Evolutionary conservation across 2,329 filamentous ascomycete genomes (phyloP).

Genomic region (Diaporthe vexans): DNA sequence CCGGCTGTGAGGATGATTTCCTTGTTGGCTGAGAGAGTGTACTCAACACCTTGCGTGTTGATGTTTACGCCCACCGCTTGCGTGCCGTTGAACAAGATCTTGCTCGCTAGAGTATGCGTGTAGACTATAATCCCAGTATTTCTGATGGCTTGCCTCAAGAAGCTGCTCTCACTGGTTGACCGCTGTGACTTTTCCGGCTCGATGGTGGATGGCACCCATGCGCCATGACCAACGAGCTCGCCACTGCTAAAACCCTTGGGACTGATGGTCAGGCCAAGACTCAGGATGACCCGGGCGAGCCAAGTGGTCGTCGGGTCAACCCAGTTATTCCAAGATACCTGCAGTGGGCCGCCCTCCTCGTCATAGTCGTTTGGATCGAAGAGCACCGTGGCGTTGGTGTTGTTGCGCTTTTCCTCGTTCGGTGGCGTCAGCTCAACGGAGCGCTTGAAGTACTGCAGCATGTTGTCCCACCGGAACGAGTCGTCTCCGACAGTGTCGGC

Average conservation of each 20-base stretch:
- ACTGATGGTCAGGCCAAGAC: slow-evolving; percentile 34
- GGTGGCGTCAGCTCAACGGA: slow-evolving; percentile 30
- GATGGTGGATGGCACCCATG: slow-evolving; percentile 33
- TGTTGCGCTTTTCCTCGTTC: slow-evolving; percentile 8
- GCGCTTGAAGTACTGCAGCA: slow-evolving; percentile 37
- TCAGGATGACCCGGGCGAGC: slow-evolving; percentile 29
- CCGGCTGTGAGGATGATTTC: slow-evolving; percentile 61
- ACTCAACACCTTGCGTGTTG: slow-evolving; percentile 33
- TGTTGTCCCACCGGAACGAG: slow-evolving; percentile 35
- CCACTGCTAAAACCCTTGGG: slow-evolving; percentile 33
- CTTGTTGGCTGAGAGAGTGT: slow-evolving; percentile 35
- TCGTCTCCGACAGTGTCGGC: slow-evolving; percentile 34
- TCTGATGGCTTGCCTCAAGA: slow-evolving; percentile 44
- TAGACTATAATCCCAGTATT: slow-evolving; percentile 43
- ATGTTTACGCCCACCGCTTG: slow-evolving; percentile 26
- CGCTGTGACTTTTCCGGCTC: slow-evolving; percentile 28
- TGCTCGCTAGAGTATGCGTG: slow-evolving; percentile 27
- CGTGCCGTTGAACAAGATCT: slow-evolving; percentile 31
- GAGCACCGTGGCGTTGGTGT: slow-evolving; percentile 36
- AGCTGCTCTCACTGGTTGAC: slow-evolving; percentile 37
- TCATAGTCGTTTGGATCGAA: slow-evolving; percentile 27
- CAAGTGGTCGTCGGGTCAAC: slow-evolving; percentile 37
- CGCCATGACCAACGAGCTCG: slow-evolving; percentile 28
- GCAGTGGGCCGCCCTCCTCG: slow-evolving; percentile 30
- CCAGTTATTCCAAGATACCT: slow-evolving; percentile 38